Conservation (phyloP, 768 basidiomycete genomes). For the Fomitopsis serialis region DNA sequence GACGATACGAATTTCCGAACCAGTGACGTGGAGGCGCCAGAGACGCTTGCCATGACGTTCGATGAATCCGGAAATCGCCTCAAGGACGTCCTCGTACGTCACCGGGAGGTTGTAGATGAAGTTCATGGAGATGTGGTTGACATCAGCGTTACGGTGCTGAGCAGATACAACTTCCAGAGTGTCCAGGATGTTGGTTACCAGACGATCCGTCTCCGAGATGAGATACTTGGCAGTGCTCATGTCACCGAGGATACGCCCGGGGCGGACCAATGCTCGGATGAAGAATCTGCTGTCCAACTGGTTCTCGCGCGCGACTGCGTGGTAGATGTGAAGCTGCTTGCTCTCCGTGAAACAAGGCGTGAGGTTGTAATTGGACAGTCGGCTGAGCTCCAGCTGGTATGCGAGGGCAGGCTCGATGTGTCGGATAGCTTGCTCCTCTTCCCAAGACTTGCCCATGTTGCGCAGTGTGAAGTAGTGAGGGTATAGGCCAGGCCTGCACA, state of each 20-base stretch:
- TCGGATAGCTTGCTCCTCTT: constrained; percentile 92
- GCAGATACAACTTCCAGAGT: constrained; percentile 92
- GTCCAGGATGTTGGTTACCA: constrained; percentile 91
- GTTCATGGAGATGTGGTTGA: constrained; percentile 99
- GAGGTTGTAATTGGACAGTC: constrained; percentile 94
- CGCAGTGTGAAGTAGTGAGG: constrained; percentile 94
- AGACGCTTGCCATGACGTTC: constrained; percentile 97
- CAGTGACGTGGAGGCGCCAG: constrained; percentile 97
- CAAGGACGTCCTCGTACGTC: constrained; percentile 93
- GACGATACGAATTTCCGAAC: constrained; percentile 93
- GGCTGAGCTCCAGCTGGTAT: constrained; percentile 95
- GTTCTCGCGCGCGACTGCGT: constrained; percentile 92
- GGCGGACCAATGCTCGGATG: constrained; percentile 92
- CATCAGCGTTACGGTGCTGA: constrained; percentile 87
- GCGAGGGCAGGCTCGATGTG: constrained; percentile 98
- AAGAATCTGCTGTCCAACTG: constrained; percentile 98
- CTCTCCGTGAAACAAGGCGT: constrained; percentile 95
- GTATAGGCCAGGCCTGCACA: constrained; percentile 89
- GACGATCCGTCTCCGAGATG: constrained; percentile 95
- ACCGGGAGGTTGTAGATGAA: constrained; percentile 97
- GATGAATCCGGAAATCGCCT: constrained; percentile 97
- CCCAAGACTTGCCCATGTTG: constrained; percentile 68
- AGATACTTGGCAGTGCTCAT: constrained; percentile 98
- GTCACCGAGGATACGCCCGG: constrained; percentile 85
- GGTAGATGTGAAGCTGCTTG: constrained; percentile 97